Base-by-base conservation (phyloP, 768 basidiomycete genomes). In the Rhodosporidiobolus sp. region DNA sequence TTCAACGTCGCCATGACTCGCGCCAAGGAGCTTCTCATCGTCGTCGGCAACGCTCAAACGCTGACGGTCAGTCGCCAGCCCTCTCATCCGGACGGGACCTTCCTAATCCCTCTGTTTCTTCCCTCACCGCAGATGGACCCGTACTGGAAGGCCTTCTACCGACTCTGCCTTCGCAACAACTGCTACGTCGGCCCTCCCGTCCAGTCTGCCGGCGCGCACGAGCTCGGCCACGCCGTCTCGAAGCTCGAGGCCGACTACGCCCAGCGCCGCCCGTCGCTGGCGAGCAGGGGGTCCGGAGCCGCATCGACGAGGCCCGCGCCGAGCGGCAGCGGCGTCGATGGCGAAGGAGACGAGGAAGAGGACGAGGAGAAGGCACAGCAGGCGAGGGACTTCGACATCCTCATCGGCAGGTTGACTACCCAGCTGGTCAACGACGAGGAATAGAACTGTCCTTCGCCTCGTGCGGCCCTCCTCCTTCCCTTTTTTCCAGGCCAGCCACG, bases 1-100 rank as follows among this genome's bases (percentile, higher is more conserved):
- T 81, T 82, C 78, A 83, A 83, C 69, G 82, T 83, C 43, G 80
- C 81, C 35, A 81, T 81, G 64, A 83, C 81, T 0, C 76, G 82
- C 34, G 81, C 81, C 4, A 81, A 82, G 62, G 81, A 82, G 72
- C 63, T 82, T 4, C 70, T 83, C 34, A 63, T 83, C 49, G 70
- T 81, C 30, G 70, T 83, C 14, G 82, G 82, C 1, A 81, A 81
- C 72, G 78, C 78, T 0, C 73, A 79, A 28, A 76, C 77, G 14
- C 77, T 80, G 43, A 77, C 75, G 56, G 79, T 78, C 9, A n/a
- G 6, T 7, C 55, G 2, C 19, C 26, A 9, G 2, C 56, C 22
- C 53, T 22, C 14, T 5, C 19, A 5, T 14, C 12, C 3, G 17
- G 43, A 22, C 2, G 22, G 14, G 1, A 4, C n/a, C 52, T 26